Conservation (phyloP, 306 rosid genomes). For the Lablab purpureus region DNA sequence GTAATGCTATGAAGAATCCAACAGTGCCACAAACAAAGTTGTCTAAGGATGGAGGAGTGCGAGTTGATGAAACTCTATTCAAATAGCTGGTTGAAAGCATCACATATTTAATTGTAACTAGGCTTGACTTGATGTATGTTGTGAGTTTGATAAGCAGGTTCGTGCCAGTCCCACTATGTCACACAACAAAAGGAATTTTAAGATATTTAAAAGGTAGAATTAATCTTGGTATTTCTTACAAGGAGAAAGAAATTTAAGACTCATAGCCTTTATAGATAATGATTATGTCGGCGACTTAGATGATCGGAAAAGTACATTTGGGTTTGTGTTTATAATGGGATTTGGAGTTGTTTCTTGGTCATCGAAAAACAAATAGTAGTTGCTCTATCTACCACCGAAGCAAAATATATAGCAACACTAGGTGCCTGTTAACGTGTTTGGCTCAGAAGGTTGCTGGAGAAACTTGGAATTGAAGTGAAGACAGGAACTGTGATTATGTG, state of each 20-base stretch:
- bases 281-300: background rate
- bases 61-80: background rate
- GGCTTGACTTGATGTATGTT: background rate
- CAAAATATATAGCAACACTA: background rate
- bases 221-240: background rate
- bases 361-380: background rate
- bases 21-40: background rate
- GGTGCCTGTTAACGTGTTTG: background rate
- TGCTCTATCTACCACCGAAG: background rate
- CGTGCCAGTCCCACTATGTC: background rate
- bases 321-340: background rate
- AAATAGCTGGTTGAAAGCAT: background rate
- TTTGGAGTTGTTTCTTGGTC: background rate
- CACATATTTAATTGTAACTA: background rate
- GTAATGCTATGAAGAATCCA: too few relatives aligned
- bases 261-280: too few relatives aligned
- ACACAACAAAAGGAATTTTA: background rate
- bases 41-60: background rate
- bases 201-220: background rate
- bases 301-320: background rate
- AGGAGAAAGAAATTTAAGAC: background rate
- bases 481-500: background rate
- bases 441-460: background rate
- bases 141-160: background rate
- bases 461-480: background rate